Conservation (phyloP, 1,284 basidiomycete species). For the Ceratorhiza oryzae-sativae region DNA sequence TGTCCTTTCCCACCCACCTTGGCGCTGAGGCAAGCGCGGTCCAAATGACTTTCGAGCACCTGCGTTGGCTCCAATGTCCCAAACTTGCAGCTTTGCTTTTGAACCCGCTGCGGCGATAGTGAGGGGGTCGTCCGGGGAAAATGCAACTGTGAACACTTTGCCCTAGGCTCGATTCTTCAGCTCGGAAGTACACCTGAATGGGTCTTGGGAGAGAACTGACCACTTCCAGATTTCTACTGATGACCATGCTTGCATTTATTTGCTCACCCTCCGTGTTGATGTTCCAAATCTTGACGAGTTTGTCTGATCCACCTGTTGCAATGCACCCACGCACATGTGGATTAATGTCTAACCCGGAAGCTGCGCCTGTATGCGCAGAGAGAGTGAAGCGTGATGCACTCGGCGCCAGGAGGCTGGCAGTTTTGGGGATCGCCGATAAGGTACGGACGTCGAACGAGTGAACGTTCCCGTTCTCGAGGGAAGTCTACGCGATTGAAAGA, state of each 20-base stretch:
- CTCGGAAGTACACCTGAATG: slow-evolving; percentile 28
- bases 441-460: slow-evolving; percentile 91
- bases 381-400: slow-evolving; percentile 85
- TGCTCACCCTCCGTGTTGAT: slow-evolving; percentile 71
- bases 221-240: slow-evolving; percentile 90
- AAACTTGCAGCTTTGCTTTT: slow-evolving; percentile 91
- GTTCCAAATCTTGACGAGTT: slow-evolving; percentile 85
- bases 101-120: slow-evolving; percentile 94
- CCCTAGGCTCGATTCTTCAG: slow-evolving; percentile 61
- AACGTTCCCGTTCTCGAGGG: slow-evolving; percentile 91
- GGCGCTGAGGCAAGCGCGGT: slow-evolving; percentile 66
- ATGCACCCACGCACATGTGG: slow-evolving; percentile 91
- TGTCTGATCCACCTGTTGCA: slow-evolving; percentile 93
- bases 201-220: slow-evolving; percentile 60
- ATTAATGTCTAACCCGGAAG: slow-evolving; percentile 90
- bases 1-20: slow-evolving; percentile 34
- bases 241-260: slow-evolving; percentile 85
- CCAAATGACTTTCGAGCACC: slow-evolving; percentile 82
- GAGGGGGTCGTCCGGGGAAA: slow-evolving; percentile 93
- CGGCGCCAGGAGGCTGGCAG: slow-evolving; percentile 49
- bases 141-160: slow-evolving; percentile 90
- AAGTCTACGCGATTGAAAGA: slow-evolving; percentile 64
- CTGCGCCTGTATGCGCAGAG: slow-evolving; percentile 93
- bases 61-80: slow-evolving; percentile 85
- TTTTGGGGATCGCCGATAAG: slow-evolving; percentile 51